phyloP scores from a whole-genome alignment of 805 yeast genomes.

The Millerozyma acaciae region DNA sequence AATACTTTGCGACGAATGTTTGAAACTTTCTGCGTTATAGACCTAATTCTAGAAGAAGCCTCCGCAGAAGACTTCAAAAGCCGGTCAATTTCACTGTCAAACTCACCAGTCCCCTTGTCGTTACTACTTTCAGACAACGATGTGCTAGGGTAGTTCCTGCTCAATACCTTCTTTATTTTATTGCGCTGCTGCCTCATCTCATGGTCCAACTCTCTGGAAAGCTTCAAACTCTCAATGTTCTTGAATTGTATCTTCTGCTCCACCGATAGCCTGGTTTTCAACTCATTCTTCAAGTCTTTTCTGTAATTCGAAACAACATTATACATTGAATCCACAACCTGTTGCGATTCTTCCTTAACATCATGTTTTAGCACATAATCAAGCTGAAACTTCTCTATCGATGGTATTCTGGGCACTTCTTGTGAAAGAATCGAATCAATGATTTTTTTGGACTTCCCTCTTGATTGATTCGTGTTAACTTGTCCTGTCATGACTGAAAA shows the following conservation, averaged over 20 bases:
- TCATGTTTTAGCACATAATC: conserved; percentile 23
- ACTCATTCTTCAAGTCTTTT: conserved; percentile 32
- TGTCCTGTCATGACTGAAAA: no score
- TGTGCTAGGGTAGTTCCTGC: no score
- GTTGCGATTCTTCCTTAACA: conserved; percentile 24
- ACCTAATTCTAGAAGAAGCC: conserved; percentile 12
- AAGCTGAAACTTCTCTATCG: conserved; percentile 29
- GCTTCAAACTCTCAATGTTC: conserved; percentile 33
- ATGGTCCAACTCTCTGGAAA: conserved; percentile 18
- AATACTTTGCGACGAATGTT: conserved; percentile 9
- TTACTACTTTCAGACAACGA: no score
- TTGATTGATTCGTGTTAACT: no score
- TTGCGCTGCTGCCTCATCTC: conserved; percentile 10
- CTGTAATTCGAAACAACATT: conserved; percentile 30
- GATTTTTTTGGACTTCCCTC: no score
- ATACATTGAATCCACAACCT: conserved; percentile 25
- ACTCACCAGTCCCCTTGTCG: no score
- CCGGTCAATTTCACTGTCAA: conserved; percentile 5
- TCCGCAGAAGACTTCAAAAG: conserved; percentile 11
- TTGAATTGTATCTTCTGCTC: conserved; percentile 41
- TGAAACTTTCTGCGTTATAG: conserved; percentile 9
- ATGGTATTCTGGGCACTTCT: conserved; percentile 18
- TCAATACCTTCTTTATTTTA: conserved; percentile 9
- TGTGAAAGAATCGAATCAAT: conserved; percentile 5
- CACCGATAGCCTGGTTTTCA: conserved; percentile 27